Percentiles rank a stretch among this genome's conserved stretches.
These are phyloP conservation scores for Oenanthe javanica DNA, from an alignment of 140 eudicot species.

Conservation along the genomic window DNA sequence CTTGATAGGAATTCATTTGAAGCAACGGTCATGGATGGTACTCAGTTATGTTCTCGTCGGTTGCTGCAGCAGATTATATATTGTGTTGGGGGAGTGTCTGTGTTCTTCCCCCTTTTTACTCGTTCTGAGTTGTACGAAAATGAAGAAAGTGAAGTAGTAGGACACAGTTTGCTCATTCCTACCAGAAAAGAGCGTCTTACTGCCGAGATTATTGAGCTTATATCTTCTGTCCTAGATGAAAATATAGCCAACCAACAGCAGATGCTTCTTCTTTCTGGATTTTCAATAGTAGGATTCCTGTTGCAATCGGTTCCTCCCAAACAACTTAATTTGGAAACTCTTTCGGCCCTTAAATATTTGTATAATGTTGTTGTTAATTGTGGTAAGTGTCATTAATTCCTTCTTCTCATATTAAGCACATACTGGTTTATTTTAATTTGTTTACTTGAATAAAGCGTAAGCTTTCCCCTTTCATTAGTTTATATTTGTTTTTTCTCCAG, in stretches of 20 bases:
- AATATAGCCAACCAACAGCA: slow-evolving; percentile 94
- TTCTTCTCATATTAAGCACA: slow-evolving; percentile 7
- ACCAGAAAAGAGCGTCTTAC: slow-evolving; percentile 68
- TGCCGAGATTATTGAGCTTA: slow-evolving; percentile 88
- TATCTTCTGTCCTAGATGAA: slow-evolving; percentile 87
- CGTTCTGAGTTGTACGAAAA: slow-evolving; percentile 55
- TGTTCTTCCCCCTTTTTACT: slow-evolving; percentile 87
- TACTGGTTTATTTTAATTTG: not conserved
- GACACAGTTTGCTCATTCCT: slow-evolving; percentile 50
- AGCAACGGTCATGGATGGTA: slow-evolving; percentile 72
- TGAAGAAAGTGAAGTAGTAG: slow-evolving; percentile 34
- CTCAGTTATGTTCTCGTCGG: slow-evolving; percentile 89
- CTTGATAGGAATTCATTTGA: slow-evolving; percentile 59
- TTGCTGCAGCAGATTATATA: slow-evolving; percentile 83
- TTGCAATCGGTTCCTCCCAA: slow-evolving; percentile 77
- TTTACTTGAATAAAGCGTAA: not conserved
- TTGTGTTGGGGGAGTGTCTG: slow-evolving; percentile 98
- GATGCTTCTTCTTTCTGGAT: slow-evolving; percentile 91
- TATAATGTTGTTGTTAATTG: slow-evolving; percentile 65
- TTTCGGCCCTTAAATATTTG: slow-evolving; percentile 79
- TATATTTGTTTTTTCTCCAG: slow-evolving; percentile 34
- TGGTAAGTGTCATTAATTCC: slow-evolving; percentile 35
- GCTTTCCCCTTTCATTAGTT: not conserved
- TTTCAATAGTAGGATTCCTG: slow-evolving; percentile 75
- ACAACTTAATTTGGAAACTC: slow-evolving; percentile 81